These are phyloP conservation scores for Megacollybia marginata DNA, from an alignment of 768 basidiomycete species.

Conservation along the genomic window DNA sequence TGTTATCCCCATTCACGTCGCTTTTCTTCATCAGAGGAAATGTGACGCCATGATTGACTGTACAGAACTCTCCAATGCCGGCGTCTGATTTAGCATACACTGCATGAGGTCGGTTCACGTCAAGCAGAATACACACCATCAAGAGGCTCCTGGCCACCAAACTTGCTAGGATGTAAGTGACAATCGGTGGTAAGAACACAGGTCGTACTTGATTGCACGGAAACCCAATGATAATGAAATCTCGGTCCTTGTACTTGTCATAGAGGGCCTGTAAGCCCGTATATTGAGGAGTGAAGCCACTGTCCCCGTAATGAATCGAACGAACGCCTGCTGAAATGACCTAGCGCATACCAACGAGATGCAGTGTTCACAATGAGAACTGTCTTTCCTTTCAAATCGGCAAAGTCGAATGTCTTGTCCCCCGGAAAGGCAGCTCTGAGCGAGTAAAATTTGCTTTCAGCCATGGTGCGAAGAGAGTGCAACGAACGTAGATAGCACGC, in stretches of 20 bases:
- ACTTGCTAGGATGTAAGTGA: slow-evolving; percentile 32
- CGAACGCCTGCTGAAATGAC: not conserved
- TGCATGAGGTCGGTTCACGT: too few species aligned
- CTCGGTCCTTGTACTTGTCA: slow-evolving; percentile 73
- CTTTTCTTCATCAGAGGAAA: slow-evolving; percentile 92
- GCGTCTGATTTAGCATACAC: slow-evolving; percentile 31
- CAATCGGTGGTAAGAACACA: not conserved
- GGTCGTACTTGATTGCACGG: slow-evolving; percentile 75
- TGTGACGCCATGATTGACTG: slow-evolving; percentile 78
- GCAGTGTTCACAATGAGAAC: slow-evolving; percentile 77
- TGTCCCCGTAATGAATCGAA: slow-evolving; percentile 18
- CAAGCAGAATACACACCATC: slow-evolving; percentile 11
- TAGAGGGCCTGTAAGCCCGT: slow-evolving; percentile 77
- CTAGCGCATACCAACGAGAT: slow-evolving; percentile 52
- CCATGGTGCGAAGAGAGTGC: slow-evolving; percentile 15
- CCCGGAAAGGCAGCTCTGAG: slow-evolving; percentile 60
- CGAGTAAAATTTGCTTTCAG: slow-evolving; percentile 49
- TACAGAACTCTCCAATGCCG: slow-evolving; percentile 69
- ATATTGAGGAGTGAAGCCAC: slow-evolving; percentile 83
- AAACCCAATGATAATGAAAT: slow-evolving; percentile 79
- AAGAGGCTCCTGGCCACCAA: slow-evolving; percentile 82
- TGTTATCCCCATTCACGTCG: slow-evolving; percentile 83
- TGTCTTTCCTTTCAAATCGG: slow-evolving; percentile 66
- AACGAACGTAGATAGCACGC: not conserved
- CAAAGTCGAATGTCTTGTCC: slow-evolving; percentile 51